Evolutionary conservation across 768 basidiomycete genomes (phyloP).

Genomic region (Austroboletus eburneus): DNA sequence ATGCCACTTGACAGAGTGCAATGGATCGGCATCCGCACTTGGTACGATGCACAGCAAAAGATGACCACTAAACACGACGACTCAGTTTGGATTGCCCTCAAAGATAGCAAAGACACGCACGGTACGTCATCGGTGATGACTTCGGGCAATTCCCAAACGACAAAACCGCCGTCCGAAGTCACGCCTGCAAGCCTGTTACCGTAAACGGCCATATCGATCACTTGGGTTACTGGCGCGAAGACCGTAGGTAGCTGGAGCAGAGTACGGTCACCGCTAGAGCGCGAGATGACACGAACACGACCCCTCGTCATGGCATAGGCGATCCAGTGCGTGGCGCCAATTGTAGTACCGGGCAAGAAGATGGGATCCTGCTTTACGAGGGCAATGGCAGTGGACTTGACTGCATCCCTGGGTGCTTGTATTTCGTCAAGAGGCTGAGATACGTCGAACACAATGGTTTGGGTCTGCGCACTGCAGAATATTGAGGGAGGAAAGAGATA

Average conservation of each 20-base stretch:
- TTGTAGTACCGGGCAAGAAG: constrained; percentile 82
- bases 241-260: constrained; percentile 67
- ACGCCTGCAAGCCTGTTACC: constrained; percentile 81
- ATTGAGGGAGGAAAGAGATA: not conserved
- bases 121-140: constrained; percentile 82
- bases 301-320: constrained; percentile 91
- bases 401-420: constrained; percentile 68
- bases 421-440: constrained; percentile 68
- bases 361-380: constrained; percentile 81
- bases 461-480: constrained; percentile 49
- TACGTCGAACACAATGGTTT: constrained; percentile 73
- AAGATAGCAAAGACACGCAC: constrained; percentile 42
- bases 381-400: constrained; percentile 88
- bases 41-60: constrained; percentile 70
- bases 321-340: constrained; percentile 89
- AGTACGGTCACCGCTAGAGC: constrained; percentile 84
- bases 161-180: constrained; percentile 84
- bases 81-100: not conserved
- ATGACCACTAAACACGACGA: constrained; percentile 46
- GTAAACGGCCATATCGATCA: constrained; percentile 83
- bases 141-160: constrained; percentile 84
- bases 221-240: constrained; percentile 59
- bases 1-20: constrained; percentile 87
- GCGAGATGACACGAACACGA: constrained; percentile 85
- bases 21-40: constrained; percentile 47